Percentiles rank a stretch among this genome's conserved stretches.
These are phyloP conservation scores for Gaultheria prostrata DNA, from an alignment of 148 eudicot genomes.

Conservation along the genomic window DNA sequence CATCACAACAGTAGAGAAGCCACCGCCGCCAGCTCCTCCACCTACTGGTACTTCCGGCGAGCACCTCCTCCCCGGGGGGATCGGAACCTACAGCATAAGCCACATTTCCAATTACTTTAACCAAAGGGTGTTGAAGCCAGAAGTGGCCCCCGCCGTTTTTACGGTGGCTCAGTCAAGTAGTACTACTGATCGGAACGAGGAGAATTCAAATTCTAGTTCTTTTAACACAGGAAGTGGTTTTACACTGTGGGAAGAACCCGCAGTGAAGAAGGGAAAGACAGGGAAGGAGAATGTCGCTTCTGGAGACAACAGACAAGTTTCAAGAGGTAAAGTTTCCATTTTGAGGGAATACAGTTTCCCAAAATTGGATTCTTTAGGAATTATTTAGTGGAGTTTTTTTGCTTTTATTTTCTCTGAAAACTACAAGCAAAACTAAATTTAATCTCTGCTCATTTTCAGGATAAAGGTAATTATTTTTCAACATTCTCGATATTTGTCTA, in stretches of 20 bases:
- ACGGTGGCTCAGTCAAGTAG: conserved; percentile 49
- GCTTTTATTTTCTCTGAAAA: too few relatives aligned
- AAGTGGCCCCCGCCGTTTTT: conserved; percentile 29
- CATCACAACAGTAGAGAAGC: conserved; percentile 43
- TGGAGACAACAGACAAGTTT: conserved; percentile 38
- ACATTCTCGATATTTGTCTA: too few relatives aligned
- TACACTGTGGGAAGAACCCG: conserved; percentile 88
- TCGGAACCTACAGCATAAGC: conserved; percentile 75
- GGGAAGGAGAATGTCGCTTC: conserved; percentile 68
- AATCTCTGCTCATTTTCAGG: too few relatives aligned
- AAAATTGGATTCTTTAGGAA: too few relatives aligned
- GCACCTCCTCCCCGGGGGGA: conserved; percentile 79
- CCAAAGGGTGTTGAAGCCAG: conserved; percentile 64
- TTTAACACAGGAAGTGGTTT: conserved; percentile 71
- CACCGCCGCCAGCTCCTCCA: conserved; percentile 43
- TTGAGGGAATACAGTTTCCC: not conserved
- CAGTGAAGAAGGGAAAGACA: conserved; percentile 67
- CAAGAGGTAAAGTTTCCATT: conserved; percentile 71
- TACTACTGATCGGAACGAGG: conserved; percentile 52
- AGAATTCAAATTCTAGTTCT: conserved; percentile 70
- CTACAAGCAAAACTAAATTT: too few relatives aligned
- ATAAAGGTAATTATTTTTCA: too few relatives aligned
- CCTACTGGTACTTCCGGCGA: conserved; percentile 42
- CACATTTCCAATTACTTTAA: conserved; percentile 53
- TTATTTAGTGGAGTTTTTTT: too few relatives aligned